Evolutionary conservation across 257 asterid species (phyloP), one percentile per base, ranked within the genome.

Genomic region (Solanum sparsipilum): DNA sequence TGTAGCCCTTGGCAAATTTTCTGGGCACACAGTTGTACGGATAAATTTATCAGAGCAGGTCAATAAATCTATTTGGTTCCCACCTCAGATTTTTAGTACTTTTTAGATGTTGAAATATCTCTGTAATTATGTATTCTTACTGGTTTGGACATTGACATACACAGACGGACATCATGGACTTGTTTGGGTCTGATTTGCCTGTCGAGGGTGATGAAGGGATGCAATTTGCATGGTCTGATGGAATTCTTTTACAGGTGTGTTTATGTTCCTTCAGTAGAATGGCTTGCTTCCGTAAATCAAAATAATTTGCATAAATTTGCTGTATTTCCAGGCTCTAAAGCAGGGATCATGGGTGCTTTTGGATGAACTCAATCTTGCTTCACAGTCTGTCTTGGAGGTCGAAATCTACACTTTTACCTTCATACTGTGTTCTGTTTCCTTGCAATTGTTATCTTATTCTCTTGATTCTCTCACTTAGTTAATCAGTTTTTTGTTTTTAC

Each of bases 371-470:
- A 97, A 97, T 92, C 99, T 97, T 89, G 99, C 99, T 18, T 97
- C 99, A n/a, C 99, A 97, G 81, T 94, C 99, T 81, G 99, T 97
- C 79, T 93, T 97, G 91, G 99, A 97, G 99, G 99, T 94, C 87
- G 76, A 81, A 41, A 46, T 87, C 89, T 84, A 86, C 58, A 20
- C 41, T 48, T 29, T 44, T 82, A 48, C 86, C 31, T 48, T 82
- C 35, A 35, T 29, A 36, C 10, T 31, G 20, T 46, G 44, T 48
- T 63, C 52, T 48, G 52, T 84, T 21, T 18, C 27, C 88, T 39
- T 16, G 63, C 72, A 63, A 15, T 87, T 21, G 39, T 41, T 48
- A 87, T 82, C 31, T 48, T 82, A 46, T 18, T 29, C 31, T 82
- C 41, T 82, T 29, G 29, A 16, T 13, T 31, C 41, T 18, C 44